Conservation (phyloP, 352 stramenopile genomes). For the Phytophthora kernoviae region DNA sequence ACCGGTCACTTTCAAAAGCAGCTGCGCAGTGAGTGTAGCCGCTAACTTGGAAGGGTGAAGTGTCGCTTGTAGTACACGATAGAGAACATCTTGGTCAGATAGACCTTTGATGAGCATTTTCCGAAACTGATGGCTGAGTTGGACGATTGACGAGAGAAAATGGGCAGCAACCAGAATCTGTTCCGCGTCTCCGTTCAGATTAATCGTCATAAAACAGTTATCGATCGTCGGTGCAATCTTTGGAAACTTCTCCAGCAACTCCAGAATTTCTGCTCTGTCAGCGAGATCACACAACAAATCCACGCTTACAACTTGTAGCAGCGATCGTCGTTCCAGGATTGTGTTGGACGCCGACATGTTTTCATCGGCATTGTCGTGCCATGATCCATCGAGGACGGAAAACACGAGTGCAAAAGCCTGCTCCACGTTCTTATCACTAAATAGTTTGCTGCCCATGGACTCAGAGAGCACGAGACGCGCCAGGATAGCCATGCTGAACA, state of each 20-base stretch:
- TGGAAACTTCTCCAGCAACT: slow-evolving; percentile 52
- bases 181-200: slow-evolving; percentile 66
- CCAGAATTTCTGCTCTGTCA: slow-evolving; percentile 58
- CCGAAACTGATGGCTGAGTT: slow-evolving; percentile 64
- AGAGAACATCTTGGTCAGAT: slow-evolving; percentile 64
- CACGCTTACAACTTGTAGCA: slow-evolving; percentile 65
- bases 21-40: slow-evolving; percentile 49
- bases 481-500: slow-evolving; percentile 82
- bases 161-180: slow-evolving; percentile 65
- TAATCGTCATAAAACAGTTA: slow-evolving; percentile 59
- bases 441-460: slow-evolving; percentile 78
- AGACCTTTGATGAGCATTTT: slow-evolving; percentile 61
- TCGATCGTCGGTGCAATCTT: slow-evolving; percentile 58
- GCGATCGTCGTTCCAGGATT: slow-evolving; percentile 37
- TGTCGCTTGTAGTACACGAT: slow-evolving; percentile 66
- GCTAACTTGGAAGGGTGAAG: slow-evolving; percentile 74
- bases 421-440: slow-evolving; percentile 82
- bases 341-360: slow-evolving; percentile 33
- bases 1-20: slow-evolving; percentile 65
- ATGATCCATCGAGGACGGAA: slow-evolving; percentile 70
- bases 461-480: slow-evolving; percentile 74
- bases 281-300: slow-evolving; percentile 75
- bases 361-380: slow-evolving; percentile 33
- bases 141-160: slow-evolving; percentile 60
- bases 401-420: slow-evolving; percentile 77